Base-by-base conservation (phyloP, 148 eudicot genomes). In the Chenopodium berlandieri region DNA sequence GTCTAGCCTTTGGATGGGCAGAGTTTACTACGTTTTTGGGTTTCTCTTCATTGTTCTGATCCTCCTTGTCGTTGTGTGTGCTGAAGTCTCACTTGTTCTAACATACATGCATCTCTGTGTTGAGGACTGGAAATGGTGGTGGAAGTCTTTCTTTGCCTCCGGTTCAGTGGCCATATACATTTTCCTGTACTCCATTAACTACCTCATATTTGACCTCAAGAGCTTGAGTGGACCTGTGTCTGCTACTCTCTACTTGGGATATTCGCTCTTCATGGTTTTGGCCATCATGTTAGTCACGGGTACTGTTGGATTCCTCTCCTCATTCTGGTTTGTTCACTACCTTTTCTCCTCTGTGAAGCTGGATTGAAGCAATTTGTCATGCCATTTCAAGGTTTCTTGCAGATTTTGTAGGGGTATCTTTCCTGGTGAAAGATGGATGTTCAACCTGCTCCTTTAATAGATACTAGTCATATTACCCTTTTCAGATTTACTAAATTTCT, bases 51-150 rank as follows among this genome's bases (percentile, higher is more conserved):
- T 93, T 31, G 94, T 93, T 19, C 9, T 93, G 83, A 82, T 90
- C 77, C 91, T 93, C 23, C 89, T 91, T 44, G 93, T 93, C 62
- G 93, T 90, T 9, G 97, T 92, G 12, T 92, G 94, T 23, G 97
- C 97, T 69, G 97, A 91, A 84, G 94, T 92, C 27, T 91, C 97
- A 1, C 86, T 91, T 37, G 94, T 92, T 60, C 88, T 92, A 11
- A 92, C 97, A 52, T 92, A 92, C 87, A 92, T 91, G 97, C 94
- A 91, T 75, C 91, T 92, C 17, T 92, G 97, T 48, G 97, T 92
- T 50, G 97, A 93, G 87, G 94, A 93, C 83, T 91, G 92, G 91
- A 91, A 84, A 63, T 93, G 93, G 94, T 93, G 97, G 97, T 93
- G 97, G 93, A 93, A 93, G 83, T 93, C 94, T 17, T 93, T 91